Evolutionary conservation across 345 rosid genomes (phyloP).

Genomic region (Ailanthus altissimus): DNA sequence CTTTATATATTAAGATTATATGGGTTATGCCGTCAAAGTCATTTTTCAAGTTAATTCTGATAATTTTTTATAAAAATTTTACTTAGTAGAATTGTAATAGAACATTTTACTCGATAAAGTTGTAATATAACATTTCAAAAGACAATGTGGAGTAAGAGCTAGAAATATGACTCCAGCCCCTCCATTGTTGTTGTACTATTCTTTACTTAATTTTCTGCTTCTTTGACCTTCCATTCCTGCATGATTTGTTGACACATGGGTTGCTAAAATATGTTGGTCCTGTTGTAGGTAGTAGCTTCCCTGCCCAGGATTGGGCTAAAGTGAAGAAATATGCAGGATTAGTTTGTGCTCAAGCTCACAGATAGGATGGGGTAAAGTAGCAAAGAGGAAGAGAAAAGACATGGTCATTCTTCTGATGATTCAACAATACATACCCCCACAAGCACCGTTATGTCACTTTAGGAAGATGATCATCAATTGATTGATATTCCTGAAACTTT

Average conservation of each 20-base stretch:
- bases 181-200: slow-evolving; percentile 87
- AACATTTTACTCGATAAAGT: no score
- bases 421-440: slow-evolving; percentile 77
- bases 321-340: slow-evolving; percentile 97
- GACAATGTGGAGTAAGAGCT: no score
- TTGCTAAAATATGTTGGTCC: slow-evolving; percentile 24
- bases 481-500: slow-evolving; percentile 50
- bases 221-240: background rate
- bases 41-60: no score
- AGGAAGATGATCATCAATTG: slow-evolving; percentile 65
- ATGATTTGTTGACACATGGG: background rate
- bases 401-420: slow-evolving; percentile 52
- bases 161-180: slow-evolving; percentile 98
- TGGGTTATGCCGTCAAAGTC: no score
- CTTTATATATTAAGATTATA: no score
- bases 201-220: slow-evolving; percentile 14
- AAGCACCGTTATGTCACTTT: slow-evolving; percentile 73
- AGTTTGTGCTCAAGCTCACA: slow-evolving; percentile 99
- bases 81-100: no score
- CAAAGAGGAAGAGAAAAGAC: slow-evolving; percentile 76
- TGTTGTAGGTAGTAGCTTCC: slow-evolving; percentile 92
- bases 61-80: no score
- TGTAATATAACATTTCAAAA: no score
- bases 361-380: slow-evolving; percentile 95
- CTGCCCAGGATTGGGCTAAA: slow-evolving; percentile 99